Evolutionary conservation across 371 early-diverging fungal genomes (phyloP), one percentile per base, ranked within the genome.

Genomic region (Lichtheimia ornata): DNA sequence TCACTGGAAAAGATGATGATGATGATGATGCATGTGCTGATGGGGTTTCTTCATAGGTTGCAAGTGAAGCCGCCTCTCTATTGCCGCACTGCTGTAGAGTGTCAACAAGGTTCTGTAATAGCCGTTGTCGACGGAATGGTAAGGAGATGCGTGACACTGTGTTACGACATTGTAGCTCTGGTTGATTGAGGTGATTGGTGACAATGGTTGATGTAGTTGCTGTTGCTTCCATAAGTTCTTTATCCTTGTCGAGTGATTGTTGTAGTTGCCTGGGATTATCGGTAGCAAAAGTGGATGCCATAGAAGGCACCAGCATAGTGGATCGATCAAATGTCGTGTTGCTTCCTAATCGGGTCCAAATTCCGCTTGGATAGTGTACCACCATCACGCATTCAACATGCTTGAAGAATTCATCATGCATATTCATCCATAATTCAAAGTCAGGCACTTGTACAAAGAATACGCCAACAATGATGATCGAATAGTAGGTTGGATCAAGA

Each of bases 71-170:
- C 17, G 27, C 9, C 42, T 55, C 3, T n/a, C 40, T 3, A 61
- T 56, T 17, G 24, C 5, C 12, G 41, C 18, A 18, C 50, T 64
- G 25, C 63, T 66, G 35, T 4, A 74, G 49, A 35, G 69, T 35
- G n/a, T 75, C 76, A 22, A 65, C 71, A 20, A 78, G 67, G 0
- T 70, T 64, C 20, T 67, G 71, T 27, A 81, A 45, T 7, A 84
- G 47, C 49, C 79, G 83, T 5, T 75, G 58, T 14, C 85, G 77
- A 7, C 85, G 68, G n/a, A 81, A 67, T 3, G 85, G 85, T 7
- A 78, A 78, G 35, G 82, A 72, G 69, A 84, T 72, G 18, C 83
- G 67, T 25, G 72, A 59, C 1, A 77, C 61, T n/a, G 74, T 72
- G 43, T 63, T 25, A 25, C 30, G 58, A 12, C 77, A n/a, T n/a